A percentile compares a stretch with the other conserved stretches of the same genome.
These are phyloP conservation scores for Aspergillus homomorphus DNA, from an alignment of 495 filamentous ascomycete genomes.

Conservation along the genomic window DNA sequence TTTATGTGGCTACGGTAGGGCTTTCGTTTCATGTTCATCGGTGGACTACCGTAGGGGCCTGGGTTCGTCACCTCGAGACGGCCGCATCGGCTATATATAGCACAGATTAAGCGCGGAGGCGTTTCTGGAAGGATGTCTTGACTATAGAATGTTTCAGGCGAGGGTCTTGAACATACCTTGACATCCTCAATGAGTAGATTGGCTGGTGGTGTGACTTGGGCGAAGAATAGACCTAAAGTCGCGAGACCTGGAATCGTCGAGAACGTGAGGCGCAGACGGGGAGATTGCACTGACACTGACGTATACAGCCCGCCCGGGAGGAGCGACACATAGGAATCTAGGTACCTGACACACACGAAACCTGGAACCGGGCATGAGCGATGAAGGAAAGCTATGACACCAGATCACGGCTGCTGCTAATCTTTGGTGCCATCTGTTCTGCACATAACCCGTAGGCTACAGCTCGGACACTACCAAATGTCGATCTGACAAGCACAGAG, in stretches of 20 bases:
- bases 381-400: too few relatives aligned
- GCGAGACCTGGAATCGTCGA: neutral
- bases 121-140: neutral
- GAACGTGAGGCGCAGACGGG: neutral
- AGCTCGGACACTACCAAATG: neutral
- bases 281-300: neutral
- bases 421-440: neutral
- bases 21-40: neutral
- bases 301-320: neutral
- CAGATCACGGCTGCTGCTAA: too few relatives aligned
- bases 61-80: neutral
- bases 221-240: neutral
- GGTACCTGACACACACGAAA: neutral
- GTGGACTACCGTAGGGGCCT: too few relatives aligned
- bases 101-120: neutral
- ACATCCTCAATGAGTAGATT: neutral
- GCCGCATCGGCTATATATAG: neutral
- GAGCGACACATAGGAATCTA: neutral
- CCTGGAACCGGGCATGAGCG: neutral
- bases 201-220: neutral
- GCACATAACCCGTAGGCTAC: neutral
- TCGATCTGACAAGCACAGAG: neutral
- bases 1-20: neutral
- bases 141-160: neutral
- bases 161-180: neutral